Percentiles rank a stretch among this genome's conserved stretches.
Conservation (phyloP, 148 eudicot genomes). For the Oxyria digyna region DNA sequence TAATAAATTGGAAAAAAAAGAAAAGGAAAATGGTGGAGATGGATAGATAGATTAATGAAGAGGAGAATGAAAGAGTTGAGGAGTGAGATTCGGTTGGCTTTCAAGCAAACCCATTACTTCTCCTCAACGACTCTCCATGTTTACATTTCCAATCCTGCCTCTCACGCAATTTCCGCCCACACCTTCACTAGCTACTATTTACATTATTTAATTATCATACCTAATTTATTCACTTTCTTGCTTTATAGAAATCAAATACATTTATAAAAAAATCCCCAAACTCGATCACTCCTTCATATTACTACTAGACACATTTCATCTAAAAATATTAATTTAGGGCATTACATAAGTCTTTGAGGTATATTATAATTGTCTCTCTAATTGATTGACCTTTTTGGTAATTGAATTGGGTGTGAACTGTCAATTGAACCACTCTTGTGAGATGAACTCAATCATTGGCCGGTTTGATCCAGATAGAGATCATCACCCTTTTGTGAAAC, state of each 20-base stretch:
- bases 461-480: not conserved
- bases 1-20: not conserved
- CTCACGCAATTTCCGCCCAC: constrained; percentile 35
- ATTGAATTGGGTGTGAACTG: constrained; percentile 1
- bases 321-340: too few species aligned
- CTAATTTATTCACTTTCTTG: not conserved
- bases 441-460: constrained; percentile 6
- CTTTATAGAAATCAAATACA: not conserved
- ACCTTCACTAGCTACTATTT: not conserved
- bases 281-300: too few species aligned
- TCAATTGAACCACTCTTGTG: not conserved
- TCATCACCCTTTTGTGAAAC: not conserved
- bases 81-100: constrained; percentile 57
- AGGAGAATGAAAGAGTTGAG: constrained; percentile 4
- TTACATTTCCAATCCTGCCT: constrained; percentile 76
- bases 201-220: not conserved
- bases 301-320: too few species aligned
- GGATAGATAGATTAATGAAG: not conserved
- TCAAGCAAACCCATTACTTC: constrained; percentile 62
- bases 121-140: constrained; percentile 45
- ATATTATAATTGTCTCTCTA: not conserved
- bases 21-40: too few species aligned
- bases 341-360: not conserved
- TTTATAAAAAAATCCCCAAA: too few species aligned
- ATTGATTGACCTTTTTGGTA: not conserved